Percentiles rank a stretch among this genome's conserved stretches.
Conservation (phyloP, 352 stramenopile species). For the Achlya hypogyna region DNA sequence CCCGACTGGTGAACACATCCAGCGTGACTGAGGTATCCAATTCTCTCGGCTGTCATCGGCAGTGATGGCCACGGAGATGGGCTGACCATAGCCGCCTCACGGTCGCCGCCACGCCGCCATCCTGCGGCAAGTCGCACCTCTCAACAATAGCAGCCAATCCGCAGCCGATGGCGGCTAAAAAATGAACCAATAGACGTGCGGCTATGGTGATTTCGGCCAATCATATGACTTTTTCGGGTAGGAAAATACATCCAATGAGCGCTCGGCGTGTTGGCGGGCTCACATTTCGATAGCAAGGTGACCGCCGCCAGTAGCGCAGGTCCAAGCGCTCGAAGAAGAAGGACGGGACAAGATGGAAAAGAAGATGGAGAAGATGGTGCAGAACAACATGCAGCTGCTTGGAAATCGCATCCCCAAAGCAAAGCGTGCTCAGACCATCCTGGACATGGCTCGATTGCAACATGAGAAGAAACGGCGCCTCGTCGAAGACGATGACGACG, state of each 20-base stretch:
- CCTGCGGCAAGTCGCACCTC: no score
- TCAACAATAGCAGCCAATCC: background rate
- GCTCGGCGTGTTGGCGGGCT: background rate
- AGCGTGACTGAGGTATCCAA: no score
- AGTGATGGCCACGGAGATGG: no score
- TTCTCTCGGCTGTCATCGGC: no score
- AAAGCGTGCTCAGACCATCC: slow-evolving; percentile 14
- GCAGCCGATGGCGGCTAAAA: background rate
- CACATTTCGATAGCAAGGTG: background rate
- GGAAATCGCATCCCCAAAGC: slow-evolving; percentile 18
- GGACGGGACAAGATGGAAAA: no score
- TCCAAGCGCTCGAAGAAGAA: background rate
- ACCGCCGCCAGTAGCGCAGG: background rate
- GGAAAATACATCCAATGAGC: slow-evolving; percentile 1
- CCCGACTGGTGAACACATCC: no score
- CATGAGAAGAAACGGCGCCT: slow-evolving; percentile 11
- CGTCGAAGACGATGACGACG: background rate
- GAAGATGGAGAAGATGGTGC: slow-evolving; percentile 21
- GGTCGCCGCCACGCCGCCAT: background rate
- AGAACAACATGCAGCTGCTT: slow-evolving; percentile 17
- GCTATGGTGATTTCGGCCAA: background rate
- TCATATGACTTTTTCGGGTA: background rate
- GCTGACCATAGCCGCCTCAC: background rate
- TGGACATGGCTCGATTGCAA: slow-evolving; percentile 18
- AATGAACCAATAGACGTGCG: background rate